Evolutionary conservation across 2,329 filamentous ascomycete genomes (phyloP).

Genomic region (Colletotrichum kahawae): DNA sequence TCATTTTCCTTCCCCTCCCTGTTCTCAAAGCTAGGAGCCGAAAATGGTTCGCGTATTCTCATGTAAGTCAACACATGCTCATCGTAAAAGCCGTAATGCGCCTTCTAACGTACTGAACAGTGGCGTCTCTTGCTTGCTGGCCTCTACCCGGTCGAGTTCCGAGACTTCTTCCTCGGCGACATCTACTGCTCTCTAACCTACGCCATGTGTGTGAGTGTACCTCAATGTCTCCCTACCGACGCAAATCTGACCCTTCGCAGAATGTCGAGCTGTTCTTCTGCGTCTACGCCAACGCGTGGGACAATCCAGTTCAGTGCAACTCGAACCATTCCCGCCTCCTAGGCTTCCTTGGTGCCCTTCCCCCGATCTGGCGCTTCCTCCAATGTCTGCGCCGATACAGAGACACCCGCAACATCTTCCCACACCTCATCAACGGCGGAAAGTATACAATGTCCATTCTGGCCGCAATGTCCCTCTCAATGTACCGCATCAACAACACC

Average conservation of each 20-base stretch:
- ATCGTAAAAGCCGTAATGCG: neutral
- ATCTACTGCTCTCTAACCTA: slow-evolving; percentile 98
- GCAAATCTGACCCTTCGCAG: slow-evolving; percentile 41
- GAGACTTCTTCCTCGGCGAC: slow-evolving; percentile 96
- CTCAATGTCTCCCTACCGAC: rapidly evolving
- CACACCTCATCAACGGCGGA: slow-evolving; percentile 88
- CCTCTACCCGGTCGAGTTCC: slow-evolving; percentile 91
- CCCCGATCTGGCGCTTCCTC: slow-evolving; percentile 86
- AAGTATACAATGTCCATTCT: slow-evolving; percentile 90
- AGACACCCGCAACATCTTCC: slow-evolving; percentile 87
- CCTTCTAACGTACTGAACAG: slow-evolving; percentile 42
- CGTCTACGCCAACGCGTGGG: slow-evolving; percentile 82
- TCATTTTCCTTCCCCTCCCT: slow-evolving; percentile 79
- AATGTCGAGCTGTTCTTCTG: slow-evolving; percentile 96
- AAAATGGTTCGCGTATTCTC: slow-evolving; percentile 87
- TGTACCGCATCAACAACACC: slow-evolving; percentile 78
- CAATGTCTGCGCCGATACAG: slow-evolving; percentile 90
- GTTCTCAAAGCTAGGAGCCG: slow-evolving; percentile 78
- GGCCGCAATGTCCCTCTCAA: slow-evolving; percentile 76
- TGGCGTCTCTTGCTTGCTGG: slow-evolving; percentile 87
- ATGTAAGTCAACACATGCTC: slow-evolving; percentile 60
- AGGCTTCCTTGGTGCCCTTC: slow-evolving; percentile 84
- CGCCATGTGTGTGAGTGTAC: slow-evolving; percentile 73
- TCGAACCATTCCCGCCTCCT: slow-evolving; percentile 82
- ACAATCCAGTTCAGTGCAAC: slow-evolving; percentile 77